These are phyloP conservation scores for Senna siamea DNA, from an alignment of 306 rosid genomes.

Conservation along the genomic window DNA sequence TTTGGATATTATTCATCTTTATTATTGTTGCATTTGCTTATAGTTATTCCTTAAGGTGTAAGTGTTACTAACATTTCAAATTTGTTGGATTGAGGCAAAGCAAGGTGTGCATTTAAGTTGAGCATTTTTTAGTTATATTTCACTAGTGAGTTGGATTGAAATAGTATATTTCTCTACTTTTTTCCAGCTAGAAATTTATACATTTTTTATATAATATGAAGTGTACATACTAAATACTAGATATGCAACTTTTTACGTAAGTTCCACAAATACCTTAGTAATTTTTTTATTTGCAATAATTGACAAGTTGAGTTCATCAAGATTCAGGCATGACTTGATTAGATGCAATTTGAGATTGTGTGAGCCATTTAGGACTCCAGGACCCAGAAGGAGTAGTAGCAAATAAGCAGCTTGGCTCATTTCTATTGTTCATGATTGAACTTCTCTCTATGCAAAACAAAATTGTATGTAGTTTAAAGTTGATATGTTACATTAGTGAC, in stretches of 20 bases:
- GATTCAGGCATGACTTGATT: constrained; percentile 1
- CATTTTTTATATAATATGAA: not conserved
- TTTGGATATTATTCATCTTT: not conserved
- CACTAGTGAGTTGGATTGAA: constrained; percentile 3
- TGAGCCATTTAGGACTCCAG: not conserved
- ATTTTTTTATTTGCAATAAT: not conserved
- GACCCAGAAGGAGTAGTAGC: not conserved
- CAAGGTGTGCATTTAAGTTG: not conserved
- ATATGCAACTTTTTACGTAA: not conserved
- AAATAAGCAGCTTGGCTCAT: not conserved
- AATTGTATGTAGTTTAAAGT: constrained; percentile 6
- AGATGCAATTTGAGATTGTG: not conserved
- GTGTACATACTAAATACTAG: not conserved
- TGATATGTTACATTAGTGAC: not conserved
- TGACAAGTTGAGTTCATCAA: not conserved
- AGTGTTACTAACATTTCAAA: constrained; percentile 4
- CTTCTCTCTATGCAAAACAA: not conserved
- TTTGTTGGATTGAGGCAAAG: constrained; percentile 11
- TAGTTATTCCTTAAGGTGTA: not conserved
- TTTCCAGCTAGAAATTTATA: not conserved
- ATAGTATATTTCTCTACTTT: not conserved
- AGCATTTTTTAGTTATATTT: not conserved
- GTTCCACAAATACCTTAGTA: not conserved
- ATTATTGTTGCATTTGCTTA: constrained; percentile 4
- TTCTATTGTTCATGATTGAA: not conserved